Evolutionary conservation across 306 rosid genomes (phyloP).

Genomic region (Canavalia gladiata): DNA sequence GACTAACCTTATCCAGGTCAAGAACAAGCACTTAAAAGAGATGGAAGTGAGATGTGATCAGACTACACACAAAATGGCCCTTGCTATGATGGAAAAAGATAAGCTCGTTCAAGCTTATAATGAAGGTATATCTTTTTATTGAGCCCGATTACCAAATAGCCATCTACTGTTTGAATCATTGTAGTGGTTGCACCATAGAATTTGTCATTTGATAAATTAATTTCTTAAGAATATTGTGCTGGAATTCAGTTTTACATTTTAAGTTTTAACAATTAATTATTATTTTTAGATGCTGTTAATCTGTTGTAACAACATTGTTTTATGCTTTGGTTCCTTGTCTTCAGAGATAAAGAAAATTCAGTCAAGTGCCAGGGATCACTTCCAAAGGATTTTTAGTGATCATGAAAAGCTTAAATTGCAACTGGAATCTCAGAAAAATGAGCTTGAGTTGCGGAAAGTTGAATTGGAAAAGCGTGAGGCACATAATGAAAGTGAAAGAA

Average conservation of each 20-base stretch:
- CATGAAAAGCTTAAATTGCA: constrained; percentile 85
- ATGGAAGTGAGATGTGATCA: constrained; percentile 79
- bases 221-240: constrained; percentile 36
- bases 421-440: constrained; percentile 82
- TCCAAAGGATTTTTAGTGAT: constrained; percentile 82
- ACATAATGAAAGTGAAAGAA: constrained; percentile 83
- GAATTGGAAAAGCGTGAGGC: constrained; percentile 92
- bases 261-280: constrained; percentile 17
- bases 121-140: constrained; percentile 68
- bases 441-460: constrained; percentile 71
- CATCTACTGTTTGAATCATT: constrained; percentile 24
- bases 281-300: constrained; percentile 35
- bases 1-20: constrained; percentile 70
- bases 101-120: constrained; percentile 76
- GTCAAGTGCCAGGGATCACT: constrained; percentile 85
- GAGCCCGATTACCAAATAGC: constrained; percentile 24
- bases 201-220: constrained; percentile 13
- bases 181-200: constrained; percentile 7
- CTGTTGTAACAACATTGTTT: constrained; percentile 42
- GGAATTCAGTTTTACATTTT: constrained; percentile 45
- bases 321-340: constrained; percentile 47
- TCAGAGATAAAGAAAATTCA: constrained; percentile 85
- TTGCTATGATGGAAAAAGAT: constrained; percentile 72
- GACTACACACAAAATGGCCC: constrained; percentile 61
- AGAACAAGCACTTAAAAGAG: constrained; percentile 72